Conservation (phyloP, 768 basidiomycete species). For the Auricularia sp. region DNA sequence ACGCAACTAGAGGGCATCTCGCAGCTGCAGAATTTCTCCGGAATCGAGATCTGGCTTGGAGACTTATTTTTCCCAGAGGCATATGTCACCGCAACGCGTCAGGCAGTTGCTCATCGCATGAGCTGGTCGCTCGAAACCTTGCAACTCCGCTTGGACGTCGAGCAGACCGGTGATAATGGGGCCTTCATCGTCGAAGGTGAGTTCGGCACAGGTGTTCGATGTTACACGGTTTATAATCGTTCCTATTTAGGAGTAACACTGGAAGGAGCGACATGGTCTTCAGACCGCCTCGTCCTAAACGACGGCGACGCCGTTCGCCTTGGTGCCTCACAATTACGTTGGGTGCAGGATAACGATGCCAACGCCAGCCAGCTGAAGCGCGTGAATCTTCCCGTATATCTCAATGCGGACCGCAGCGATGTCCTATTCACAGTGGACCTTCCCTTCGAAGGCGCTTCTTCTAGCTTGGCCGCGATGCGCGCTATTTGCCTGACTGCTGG, state of each 20-base stretch:
- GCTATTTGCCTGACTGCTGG: constrained; percentile 87
- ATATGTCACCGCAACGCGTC: constrained; percentile 90
- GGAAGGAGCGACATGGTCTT: constrained; percentile 75
- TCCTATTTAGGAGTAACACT: constrained; percentile 58
- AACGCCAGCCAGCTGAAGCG: constrained; percentile 29
- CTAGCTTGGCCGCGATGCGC: constrained; percentile 69
- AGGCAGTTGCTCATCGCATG: constrained; percentile 88
- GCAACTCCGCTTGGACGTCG: constrained; percentile 69
- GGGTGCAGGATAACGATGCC: constrained; percentile 54
- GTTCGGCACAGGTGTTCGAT: constrained; percentile 16
- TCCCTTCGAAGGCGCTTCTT: constrained; percentile 58
- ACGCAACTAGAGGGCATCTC: constrained; percentile 74
- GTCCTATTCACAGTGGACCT: constrained; percentile 85
- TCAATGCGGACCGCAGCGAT: constrained; percentile 81
- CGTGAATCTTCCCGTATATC: constrained; percentile 84
- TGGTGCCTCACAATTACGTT: constrained; percentile 74
- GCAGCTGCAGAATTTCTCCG: constrained; percentile 45
- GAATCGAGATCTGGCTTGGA: constrained; percentile 84
- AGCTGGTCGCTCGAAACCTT: constrained; percentile 90
- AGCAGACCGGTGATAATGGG: constrained; percentile 61
- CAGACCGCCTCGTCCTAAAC: constrained; percentile 65
- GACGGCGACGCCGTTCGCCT: constrained; percentile 74
- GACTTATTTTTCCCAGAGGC: constrained; percentile 95
- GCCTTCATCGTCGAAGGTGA: constrained; percentile 84
- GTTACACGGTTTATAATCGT: constrained; percentile 3